These are phyloP conservation scores for Helianthus tuberosus DNA, from an alignment of 129 eudicot genomes.

Conservation along the genomic window DNA sequence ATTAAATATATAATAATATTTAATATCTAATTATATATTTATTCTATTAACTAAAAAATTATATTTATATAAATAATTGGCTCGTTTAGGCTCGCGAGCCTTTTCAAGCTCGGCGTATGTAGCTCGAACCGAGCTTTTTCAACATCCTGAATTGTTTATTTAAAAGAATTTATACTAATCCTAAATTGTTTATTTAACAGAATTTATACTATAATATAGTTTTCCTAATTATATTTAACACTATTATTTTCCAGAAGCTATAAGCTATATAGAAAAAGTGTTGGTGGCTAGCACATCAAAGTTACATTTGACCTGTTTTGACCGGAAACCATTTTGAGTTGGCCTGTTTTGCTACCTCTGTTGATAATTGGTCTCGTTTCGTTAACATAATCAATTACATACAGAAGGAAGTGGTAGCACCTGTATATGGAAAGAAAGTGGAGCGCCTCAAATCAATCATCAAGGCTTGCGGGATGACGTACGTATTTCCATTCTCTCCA, in stretches of 20 bases:
- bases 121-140: no score
- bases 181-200: not conserved
- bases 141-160: no score
- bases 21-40: no score
- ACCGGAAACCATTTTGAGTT: not conserved
- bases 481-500: constrained; percentile 40
- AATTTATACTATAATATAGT: not conserved
- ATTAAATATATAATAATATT: no score
- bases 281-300: not conserved
- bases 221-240: not conserved
- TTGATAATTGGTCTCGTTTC: not conserved
- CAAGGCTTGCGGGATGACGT: constrained; percentile 96
- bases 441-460: constrained; percentile 84
- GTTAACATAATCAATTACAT: not conserved
- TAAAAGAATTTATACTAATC: no score
- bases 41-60: no score
- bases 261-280: not conserved
- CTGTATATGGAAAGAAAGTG: constrained; percentile 84
- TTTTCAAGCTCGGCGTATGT: no score
- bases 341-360: not conserved
- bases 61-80: no score
- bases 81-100: no score
- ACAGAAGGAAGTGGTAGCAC: constrained; percentile 67
- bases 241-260: not conserved
- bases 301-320: not conserved